phyloP scores from a whole-genome alignment of 1,284 basidiomycete genomes.

The Cryptococcus deneoformans region DNA sequence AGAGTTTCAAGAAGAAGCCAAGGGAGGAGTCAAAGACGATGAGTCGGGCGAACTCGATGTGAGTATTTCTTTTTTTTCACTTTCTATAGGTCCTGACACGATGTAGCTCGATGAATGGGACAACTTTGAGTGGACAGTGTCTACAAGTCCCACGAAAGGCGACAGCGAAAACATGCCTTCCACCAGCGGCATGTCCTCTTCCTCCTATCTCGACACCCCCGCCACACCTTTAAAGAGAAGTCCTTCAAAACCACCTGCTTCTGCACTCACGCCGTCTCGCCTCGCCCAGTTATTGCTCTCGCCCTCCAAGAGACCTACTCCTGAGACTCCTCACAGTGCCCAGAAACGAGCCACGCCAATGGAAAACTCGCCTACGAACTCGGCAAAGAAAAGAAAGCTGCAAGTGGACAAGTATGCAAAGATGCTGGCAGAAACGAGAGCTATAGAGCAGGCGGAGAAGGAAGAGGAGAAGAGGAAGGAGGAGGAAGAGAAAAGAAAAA shows the following conservation, averaged over 20 bases:
- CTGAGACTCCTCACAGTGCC: not conserved
- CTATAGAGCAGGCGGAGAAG: not conserved
- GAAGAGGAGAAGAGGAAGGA: constrained; percentile 3
- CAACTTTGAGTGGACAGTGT: not conserved
- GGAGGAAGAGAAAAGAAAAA: constrained; percentile 1
- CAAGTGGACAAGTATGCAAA: not conserved
- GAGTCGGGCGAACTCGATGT: not conserved
- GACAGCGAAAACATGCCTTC: too few species aligned
- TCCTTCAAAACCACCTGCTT: too few species aligned
- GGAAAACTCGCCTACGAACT: not conserved
- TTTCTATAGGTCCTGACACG: not conserved
- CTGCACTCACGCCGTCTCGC: too few species aligned
- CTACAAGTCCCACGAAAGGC: too few species aligned
- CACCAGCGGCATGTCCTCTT: too few species aligned
- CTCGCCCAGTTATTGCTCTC: too few species aligned
- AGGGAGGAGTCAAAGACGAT: not conserved
- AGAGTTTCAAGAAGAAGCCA: not conserved
- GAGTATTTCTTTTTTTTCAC: not conserved
- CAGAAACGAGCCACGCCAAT: not conserved
- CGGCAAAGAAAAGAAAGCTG: not conserved
- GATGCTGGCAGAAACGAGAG: constrained; percentile 1
- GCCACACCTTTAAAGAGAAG: too few species aligned
- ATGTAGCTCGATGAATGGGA: not conserved
- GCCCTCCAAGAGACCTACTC: not conserved
- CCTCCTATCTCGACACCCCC: too few species aligned